Percentiles rank a stretch among this genome's conserved stretches.
These are phyloP conservation scores for Remersonia thermophila DNA, from an alignment of 2,329 filamentous ascomycete species.

Conservation along the genomic window DNA sequence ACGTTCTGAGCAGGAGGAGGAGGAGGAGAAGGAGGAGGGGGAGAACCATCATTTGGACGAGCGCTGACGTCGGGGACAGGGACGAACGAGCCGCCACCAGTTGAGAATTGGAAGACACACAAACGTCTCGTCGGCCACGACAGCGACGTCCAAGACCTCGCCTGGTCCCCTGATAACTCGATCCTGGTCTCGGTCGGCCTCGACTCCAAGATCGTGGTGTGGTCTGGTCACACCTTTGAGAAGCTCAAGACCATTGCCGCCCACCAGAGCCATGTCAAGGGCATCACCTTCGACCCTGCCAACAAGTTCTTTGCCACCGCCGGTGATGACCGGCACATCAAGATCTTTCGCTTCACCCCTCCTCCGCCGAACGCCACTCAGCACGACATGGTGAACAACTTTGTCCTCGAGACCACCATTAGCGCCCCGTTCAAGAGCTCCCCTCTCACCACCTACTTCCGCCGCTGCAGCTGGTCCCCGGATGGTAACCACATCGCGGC, in stretches of 20 bases:
- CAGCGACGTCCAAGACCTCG: slow-evolving; percentile 95
- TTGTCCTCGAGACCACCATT: slow-evolving; percentile 87
- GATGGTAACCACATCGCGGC: slow-evolving; percentile 96
- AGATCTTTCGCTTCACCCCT: slow-evolving; percentile 89
- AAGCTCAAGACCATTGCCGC: slow-evolving; percentile 88
- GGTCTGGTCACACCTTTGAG: slow-evolving; percentile 96
- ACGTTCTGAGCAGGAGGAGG: not conserved
- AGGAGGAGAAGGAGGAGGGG: too few species aligned
- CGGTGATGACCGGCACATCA: slow-evolving; percentile 92
- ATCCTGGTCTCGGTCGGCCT: slow-evolving; percentile 91
- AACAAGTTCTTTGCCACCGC: slow-evolving; percentile 99
- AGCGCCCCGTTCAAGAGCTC: slow-evolving; percentile 77
- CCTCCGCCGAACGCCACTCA: slow-evolving; percentile 83
- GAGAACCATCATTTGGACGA: slow-evolving; percentile 2
- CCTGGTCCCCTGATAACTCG: slow-evolving; percentile 93
- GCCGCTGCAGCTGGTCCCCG: slow-evolving; percentile 92
- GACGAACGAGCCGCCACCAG: slow-evolving; percentile 77
- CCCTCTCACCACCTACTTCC: slow-evolving; percentile 91
- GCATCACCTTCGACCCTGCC: slow-evolving; percentile 94
- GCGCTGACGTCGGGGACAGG: slow-evolving; percentile 32
- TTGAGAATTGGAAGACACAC: slow-evolving; percentile 97
- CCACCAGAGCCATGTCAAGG: slow-evolving; percentile 96
- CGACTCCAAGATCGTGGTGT: slow-evolving; percentile 95
- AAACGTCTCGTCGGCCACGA: slow-evolving; percentile 91
- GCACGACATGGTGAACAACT: slow-evolving; percentile 94